phyloP scores from a whole-genome alignment of 2,329 filamentous ascomycete genomes.

The Mycogone perniciosa region DNA sequence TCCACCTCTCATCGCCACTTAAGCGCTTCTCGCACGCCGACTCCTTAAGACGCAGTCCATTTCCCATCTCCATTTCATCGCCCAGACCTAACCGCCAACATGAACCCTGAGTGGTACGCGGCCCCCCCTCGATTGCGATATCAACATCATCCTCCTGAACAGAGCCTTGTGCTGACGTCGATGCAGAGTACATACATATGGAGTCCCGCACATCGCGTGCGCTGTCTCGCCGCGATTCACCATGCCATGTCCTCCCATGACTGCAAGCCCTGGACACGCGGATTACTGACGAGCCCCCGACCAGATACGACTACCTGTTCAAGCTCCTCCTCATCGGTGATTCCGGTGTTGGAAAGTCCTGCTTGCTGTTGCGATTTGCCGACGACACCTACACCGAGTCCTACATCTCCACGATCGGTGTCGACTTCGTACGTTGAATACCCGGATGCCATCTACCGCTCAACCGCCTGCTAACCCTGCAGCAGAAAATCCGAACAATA shows the following conservation, averaged over 20 bases:
- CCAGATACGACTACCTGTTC: conserved; percentile 99
- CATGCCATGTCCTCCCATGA: not conserved
- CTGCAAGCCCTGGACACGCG: not conserved
- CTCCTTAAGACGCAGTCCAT: conserved; percentile 9
- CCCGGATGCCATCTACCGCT: not conserved
- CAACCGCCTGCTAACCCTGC: not conserved
- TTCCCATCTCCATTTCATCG: conserved; percentile 22
- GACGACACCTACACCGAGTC: conserved; percentile 99
- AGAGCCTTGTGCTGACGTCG: conserved; percentile 20
- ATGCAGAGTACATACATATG: conserved; percentile 19
- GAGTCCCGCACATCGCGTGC: not conserved
- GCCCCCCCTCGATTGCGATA: conserved; percentile 22
- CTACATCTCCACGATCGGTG: conserved; percentile 99
- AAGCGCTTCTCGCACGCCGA: conserved; percentile 1
- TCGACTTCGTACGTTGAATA: conserved; percentile 77
- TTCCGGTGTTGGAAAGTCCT: conserved; percentile 99
- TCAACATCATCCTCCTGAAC: conserved; percentile 21
- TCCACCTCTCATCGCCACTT: conserved; percentile 3
- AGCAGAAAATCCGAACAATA: conserved; percentile 99
- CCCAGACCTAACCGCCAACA: conserved; percentile 43
- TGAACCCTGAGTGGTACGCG: conserved; percentile 91
- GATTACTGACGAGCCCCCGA: conserved; percentile 18
- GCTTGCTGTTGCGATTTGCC: conserved; percentile 92
- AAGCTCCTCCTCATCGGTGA: conserved; percentile 99
- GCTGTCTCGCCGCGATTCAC: not conserved